A percentile compares a stretch with the other conserved stretches of the same genome.
phyloP scores from a whole-genome alignment of 2,329 filamentous ascomycete genomes.

The Chrysosporium queenslandicum region DNA sequence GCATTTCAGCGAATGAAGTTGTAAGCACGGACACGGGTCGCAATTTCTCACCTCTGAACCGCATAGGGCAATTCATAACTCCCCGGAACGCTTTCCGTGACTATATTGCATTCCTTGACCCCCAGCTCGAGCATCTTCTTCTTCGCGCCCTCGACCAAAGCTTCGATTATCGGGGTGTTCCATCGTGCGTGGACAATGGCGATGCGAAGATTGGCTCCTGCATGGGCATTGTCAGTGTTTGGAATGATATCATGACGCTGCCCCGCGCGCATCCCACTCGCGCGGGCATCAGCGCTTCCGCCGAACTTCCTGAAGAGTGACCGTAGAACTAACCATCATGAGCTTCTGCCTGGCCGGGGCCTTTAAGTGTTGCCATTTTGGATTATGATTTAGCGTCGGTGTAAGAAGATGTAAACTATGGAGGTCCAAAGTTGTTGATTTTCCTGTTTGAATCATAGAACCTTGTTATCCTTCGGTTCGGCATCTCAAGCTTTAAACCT shows the following conservation, averaged over 20 bases:
- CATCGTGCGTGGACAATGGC: constrained; percentile 94
- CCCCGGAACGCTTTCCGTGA: constrained; percentile 80
- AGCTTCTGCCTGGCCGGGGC: constrained; percentile 49
- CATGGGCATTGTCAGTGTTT: constrained; percentile 9
- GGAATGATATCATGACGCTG: too few species aligned
- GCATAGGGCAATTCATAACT: constrained; percentile 91
- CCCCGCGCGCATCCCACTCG: not conserved
- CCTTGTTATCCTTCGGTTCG: too few species aligned
- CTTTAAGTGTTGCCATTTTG: constrained; percentile 50
- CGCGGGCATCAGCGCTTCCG: not conserved
- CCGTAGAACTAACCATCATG: constrained; percentile 44
- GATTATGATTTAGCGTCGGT: not conserved
- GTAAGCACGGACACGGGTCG: too few species aligned
- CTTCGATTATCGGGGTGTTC: constrained; percentile 81
- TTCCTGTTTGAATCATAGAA: not conserved
- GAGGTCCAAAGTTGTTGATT: not conserved
- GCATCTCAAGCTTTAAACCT: too few species aligned
- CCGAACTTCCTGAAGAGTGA: not conserved
- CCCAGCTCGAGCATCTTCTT: constrained; percentile 67
- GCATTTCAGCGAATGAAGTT: too few species aligned
- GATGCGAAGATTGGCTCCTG: constrained; percentile 60
- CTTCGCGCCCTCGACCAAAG: constrained; percentile 70
- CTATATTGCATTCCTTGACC: constrained; percentile 79
- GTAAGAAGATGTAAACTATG: not conserved
- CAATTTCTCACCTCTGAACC: constrained; percentile 61